A percentile compares a stretch with the other conserved stretches of the same genome.
Evolutionary conservation across 169 alveolate genomes (phyloP).

Genomic region (Theileria orientalis): DNA sequence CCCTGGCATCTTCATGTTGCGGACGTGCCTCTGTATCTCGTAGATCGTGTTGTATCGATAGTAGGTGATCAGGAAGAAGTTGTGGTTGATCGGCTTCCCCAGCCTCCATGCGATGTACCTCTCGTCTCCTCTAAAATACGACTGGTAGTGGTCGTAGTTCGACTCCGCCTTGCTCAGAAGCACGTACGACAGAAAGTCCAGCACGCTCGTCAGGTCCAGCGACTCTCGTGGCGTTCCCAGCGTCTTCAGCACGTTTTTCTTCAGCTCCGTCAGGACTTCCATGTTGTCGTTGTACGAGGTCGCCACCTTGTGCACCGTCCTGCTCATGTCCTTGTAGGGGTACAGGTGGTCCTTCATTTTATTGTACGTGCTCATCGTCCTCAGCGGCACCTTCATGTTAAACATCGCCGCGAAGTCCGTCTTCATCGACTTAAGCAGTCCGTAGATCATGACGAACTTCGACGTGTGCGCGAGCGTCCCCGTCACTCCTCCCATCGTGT

Average conservation of each 20-base stretch:
- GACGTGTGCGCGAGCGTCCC: not conserved
- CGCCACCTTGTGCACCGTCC: not conserved
- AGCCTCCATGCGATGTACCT: not conserved
- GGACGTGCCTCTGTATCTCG: not conserved
- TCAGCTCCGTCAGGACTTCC: not conserved
- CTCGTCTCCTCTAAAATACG: not conserved
- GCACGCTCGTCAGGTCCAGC: not conserved
- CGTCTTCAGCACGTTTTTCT: not conserved
- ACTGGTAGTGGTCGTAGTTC: not conserved
- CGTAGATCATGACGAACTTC: not conserved
- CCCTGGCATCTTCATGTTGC: not conserved
- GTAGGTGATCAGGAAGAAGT: conserved; percentile 1
- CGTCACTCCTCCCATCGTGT: not conserved
- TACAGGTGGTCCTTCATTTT: not conserved
- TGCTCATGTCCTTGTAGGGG: conserved; percentile 1
- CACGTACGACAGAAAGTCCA: not conserved
- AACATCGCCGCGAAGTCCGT: not conserved
- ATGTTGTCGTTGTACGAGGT: not conserved
- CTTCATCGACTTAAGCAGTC: not conserved
- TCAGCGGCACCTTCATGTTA: not conserved
- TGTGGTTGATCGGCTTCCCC: not conserved
- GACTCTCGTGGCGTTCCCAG: conserved; percentile 3
- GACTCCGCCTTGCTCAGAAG: not conserved
- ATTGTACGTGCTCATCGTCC: not conserved
- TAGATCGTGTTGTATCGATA: not conserved